Base-by-base conservation (phyloP, 1,284 basidiomycete species). In the Sphaerobolus stellatus region DNA sequence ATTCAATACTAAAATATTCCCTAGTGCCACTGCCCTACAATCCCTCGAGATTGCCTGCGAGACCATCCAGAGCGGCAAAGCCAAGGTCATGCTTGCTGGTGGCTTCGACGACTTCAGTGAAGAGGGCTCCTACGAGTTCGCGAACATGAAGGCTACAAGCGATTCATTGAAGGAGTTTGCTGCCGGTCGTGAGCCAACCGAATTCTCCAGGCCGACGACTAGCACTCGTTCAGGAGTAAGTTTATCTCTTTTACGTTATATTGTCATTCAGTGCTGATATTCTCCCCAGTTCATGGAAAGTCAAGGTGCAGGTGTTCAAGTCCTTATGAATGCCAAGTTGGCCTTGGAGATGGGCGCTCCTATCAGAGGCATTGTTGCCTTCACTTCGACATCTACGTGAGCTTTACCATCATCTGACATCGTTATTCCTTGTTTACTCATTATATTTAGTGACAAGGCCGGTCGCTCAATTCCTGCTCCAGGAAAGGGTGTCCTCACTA, bases 121-220 rank as follows among this genome's bases (percentile, higher is more conserved):
- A 73, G 95, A 98, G 72, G 95, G 94, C 22, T 96, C 94, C 18
- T 96, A 85, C 72, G 94, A 98, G 74, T 95, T 95, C 72, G 96
- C 94, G 55, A 98, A 98, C 80, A 99, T 99, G 97, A 97, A 98
- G 75, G 97, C 97, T 5, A 99, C 97, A 6, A 94, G 91, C 73
- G 98, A 96, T 68, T 89, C 94, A 5, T 92, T 95, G 71, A 92
- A 92, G 34, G 97, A 99, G 74, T 90, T 98, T 66, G 95, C 95
- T 8, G 97, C 97, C 84, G 97, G 97, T 59, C 94, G 97, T 64
- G 96, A 99, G 73, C 96, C 96, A 27, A 92, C 90, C 43, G 96
- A 99, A 73, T 96, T 98, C 90, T 99, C 96, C 52, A 90, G 96
- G 58, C 97, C 97, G 25, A 91, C 95, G 36, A 98, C 96, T 5